phyloP scores from a whole-genome alignment of 768 basidiomycete genomes.

The Sarcomyxa edulis region DNA sequence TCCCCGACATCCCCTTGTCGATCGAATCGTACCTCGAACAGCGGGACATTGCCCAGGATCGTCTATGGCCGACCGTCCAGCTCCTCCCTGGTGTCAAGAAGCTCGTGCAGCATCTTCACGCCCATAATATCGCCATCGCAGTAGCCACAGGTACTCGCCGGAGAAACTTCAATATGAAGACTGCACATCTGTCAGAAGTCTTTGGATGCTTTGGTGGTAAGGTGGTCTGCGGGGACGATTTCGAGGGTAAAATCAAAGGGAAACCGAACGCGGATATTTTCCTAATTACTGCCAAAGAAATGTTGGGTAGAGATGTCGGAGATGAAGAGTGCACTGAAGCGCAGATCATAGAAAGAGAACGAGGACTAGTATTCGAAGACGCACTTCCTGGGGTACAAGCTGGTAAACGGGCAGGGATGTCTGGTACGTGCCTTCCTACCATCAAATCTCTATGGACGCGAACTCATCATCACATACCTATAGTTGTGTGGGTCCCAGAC shows the following conservation, averaged over 20 bases:
- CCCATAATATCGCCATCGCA: constrained; percentile 68
- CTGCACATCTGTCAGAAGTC: constrained; percentile 49
- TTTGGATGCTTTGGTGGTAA: constrained; percentile 60
- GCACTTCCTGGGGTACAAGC: constrained; percentile 72
- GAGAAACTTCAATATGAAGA: constrained; percentile 65
- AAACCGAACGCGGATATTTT: constrained; percentile 86
- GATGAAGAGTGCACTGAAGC: constrained; percentile 22
- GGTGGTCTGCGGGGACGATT: constrained; percentile 71
- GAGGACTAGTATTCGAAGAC: constrained; percentile 82
- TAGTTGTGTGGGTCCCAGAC: constrained; percentile 88
- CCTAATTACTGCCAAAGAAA: constrained; percentile 59
- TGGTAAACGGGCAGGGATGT: constrained; percentile 82
- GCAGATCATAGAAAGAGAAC: constrained; percentile 43
- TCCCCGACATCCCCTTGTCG: constrained; percentile 66
- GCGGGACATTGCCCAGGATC: constrained; percentile 54
- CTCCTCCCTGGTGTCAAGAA: constrained; percentile 70
- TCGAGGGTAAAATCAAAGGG: constrained; percentile 41
- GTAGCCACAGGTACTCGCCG: constrained; percentile 75
- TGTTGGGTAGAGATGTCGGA: constrained; percentile 55
- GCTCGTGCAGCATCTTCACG: constrained; percentile 67
- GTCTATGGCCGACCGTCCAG: constrained; percentile 61
- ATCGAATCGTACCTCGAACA: constrained; percentile 53
- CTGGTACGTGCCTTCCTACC: constrained; percentile 41
- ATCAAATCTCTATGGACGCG: neutral
- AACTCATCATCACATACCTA: constrained; percentile 3